Base-by-base conservation (phyloP, 2,329 filamentous ascomycete genomes). In the Neonectria sp. region DNA sequence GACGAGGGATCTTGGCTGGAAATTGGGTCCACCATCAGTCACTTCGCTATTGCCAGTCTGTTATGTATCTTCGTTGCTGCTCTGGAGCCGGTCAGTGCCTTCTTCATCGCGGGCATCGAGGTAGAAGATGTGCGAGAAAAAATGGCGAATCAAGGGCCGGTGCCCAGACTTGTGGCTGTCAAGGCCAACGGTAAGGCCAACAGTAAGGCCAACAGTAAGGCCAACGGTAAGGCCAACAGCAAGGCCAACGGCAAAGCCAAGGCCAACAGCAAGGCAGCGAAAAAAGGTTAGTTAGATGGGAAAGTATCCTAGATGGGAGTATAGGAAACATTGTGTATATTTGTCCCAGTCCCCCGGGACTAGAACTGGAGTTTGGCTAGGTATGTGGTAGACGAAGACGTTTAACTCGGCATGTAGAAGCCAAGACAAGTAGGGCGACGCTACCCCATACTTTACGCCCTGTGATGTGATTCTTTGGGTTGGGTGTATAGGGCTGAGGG, bases 1-100 rank as follows among this genome's bases (percentile, higher is more conserved):
- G 96, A 99, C 74, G 96, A 99, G 79, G 96, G 96, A 0, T 96
- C 93, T 25, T 99, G 96, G 96, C 83, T 99, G 67, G 96, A 99
- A 79, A 99, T 99, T 78, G 96, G 96, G 35, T 97, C 94, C 31
- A 98, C 94, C 4, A 99, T 99, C 72, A 97, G 90, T 76, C 95
- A 98, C 79, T 99, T 98, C 81, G 90, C 91, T 68, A 98, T 99
- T 82, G 95, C 95, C 21, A 98, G 94, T 80, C 80, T 94, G 73
- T 78, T 98, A 51, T 96, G 95, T 73, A 91, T 97, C 9, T 99
- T 99, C 82, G 95, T 99, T 49, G 94, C 95, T 0, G 90, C 88
- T 15, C 83, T 99, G 52, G 96, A 99, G 82, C 91, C 92, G 17
- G 89, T 97, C 4, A 97, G 95, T 77, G 93, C 93, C 75, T 81